Conservation (phyloP, 2,329 filamentous ascomycete species). For the Hymenoscyphus occultus region DNA sequence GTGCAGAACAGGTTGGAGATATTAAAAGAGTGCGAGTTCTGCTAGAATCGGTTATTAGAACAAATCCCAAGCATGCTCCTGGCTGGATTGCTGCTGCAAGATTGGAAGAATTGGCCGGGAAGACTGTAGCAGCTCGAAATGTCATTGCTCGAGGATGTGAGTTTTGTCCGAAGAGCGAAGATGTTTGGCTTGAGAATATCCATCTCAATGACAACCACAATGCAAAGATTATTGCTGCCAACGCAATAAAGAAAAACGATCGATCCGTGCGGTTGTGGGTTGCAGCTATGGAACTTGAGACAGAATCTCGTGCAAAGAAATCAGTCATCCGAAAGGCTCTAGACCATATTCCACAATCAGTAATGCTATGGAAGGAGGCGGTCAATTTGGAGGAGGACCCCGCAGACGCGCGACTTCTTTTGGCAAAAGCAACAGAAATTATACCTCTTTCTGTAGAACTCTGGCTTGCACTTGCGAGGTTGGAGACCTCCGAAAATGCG, state of each 20-base stretch:
- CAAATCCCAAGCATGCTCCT: slow-evolving; percentile 89
- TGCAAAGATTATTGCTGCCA: slow-evolving; percentile 90
- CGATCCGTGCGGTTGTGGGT: slow-evolving; percentile 89
- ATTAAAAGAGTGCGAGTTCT: slow-evolving; percentile 90
- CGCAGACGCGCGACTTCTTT: slow-evolving; percentile 79
- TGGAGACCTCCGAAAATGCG: slow-evolving; percentile 87
- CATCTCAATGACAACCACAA: slow-evolving; percentile 88
- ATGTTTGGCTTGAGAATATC: slow-evolving; percentile 95
- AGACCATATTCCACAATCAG: slow-evolving; percentile 89
- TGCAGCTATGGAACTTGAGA: slow-evolving; percentile 90
- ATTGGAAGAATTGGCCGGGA: slow-evolving; percentile 88
- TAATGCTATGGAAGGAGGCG: slow-evolving; percentile 95
- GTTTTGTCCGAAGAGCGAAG: slow-evolving; percentile 89
- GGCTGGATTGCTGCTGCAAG: slow-evolving; percentile 95
- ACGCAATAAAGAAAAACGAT: slow-evolving; percentile 89
- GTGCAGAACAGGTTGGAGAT: slow-evolving; percentile 84
- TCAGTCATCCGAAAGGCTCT: slow-evolving; percentile 87
- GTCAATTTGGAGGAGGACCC: slow-evolving; percentile 93
- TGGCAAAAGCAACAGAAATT: slow-evolving; percentile 93
- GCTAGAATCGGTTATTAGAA: slow-evolving; percentile 95
- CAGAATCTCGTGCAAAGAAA: slow-evolving; percentile 80
- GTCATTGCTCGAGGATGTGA: slow-evolving; percentile 86
- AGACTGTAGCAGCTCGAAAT: slow-evolving; percentile 83
- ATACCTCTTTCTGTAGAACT: slow-evolving; percentile 92
- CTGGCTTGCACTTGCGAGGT: slow-evolving; percentile 87